These are phyloP conservation scores for Fusarium chuoi DNA, from an alignment of 2,329 filamentous ascomycete species.

Conservation along the genomic window DNA sequence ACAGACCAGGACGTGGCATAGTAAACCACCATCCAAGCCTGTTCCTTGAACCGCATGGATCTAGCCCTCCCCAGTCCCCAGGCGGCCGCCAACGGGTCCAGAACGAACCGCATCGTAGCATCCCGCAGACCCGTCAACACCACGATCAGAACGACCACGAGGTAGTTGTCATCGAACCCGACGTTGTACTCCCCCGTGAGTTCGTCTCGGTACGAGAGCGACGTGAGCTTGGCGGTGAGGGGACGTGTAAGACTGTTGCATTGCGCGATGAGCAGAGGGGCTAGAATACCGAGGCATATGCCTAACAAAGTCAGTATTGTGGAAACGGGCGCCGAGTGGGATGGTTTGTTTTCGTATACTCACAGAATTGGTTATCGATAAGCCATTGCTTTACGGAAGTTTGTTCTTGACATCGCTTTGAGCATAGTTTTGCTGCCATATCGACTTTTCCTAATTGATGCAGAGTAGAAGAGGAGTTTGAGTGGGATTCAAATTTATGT, in stretches of 20 bases:
- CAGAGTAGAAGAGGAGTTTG: fast-evolving
- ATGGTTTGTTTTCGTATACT: background rate
- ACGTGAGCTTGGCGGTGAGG: conserved; percentile 86
- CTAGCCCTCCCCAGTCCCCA: conserved; percentile 81
- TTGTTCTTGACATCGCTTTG: background rate
- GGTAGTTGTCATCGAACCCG: conserved; percentile 82
- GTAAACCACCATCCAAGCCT: conserved; percentile 90
- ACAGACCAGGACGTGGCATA: conserved; percentile 82
- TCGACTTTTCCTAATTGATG: background rate
- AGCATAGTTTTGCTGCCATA: background rate
- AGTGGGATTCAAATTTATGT: background rate
- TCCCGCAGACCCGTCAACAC: conserved; percentile 88
- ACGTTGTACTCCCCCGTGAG: conserved; percentile 74
- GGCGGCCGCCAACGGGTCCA: conserved; percentile 78
- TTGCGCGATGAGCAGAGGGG: conserved; percentile 83
- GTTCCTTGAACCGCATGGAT: conserved; percentile 87
- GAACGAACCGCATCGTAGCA: conserved; percentile 84
- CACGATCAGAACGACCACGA: conserved; percentile 83
- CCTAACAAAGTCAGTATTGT: conserved; percentile 55
- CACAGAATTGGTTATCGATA: conserved; percentile 26
- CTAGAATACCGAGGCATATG: conserved; percentile 85
- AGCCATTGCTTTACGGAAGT: conserved; percentile 14
- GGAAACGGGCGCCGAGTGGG: background rate
- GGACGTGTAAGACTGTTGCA: conserved; percentile 80
- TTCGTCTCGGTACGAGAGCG: conserved; percentile 78